Evolutionary conservation across 768 basidiomycete genomes (phyloP), one percentile per base, ranked within the genome.

Genomic region (Filobasidium wieringae): DNA sequence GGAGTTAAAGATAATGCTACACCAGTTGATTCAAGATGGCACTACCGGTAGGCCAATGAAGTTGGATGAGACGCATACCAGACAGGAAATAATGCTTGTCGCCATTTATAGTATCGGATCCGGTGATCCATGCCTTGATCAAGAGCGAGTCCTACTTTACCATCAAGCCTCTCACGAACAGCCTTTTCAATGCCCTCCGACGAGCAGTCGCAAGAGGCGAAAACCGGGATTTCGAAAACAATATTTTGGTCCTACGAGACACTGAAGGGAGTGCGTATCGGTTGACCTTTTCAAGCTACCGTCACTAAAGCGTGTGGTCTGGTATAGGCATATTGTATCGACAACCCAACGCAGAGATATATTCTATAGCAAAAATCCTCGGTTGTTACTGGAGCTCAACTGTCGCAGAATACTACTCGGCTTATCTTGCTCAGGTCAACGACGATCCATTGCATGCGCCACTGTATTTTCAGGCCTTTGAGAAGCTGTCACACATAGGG

Each of bases 1-100:
- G 49, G 56, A 57, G 33, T 51, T 57, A 37, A 34, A 45, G 14
- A 31, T 57, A 6, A 15, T 34, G 14, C 15, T 51, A 40, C 33
- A 26, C 5, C 29, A 5, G 17, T 54, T 24, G 32, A 33, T 29
- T n/a, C n/a, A n/a, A n/a, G n/a, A n/a, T 9, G 36, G 9, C 36
- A 37, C n/a, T 9, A 37, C 9, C 36, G 36, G 11, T n/a, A n/a
- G 36, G 36, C 36, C 36, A 37, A 9, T 37, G 36, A 37, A 9
- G 36, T n/a, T 37, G 36, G 36, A 30, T 24, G 4, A 43, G 34
- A 56, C 19, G 55, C 45, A 14, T 19, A 27, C 17, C 15, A 3
- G 9, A 37, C 7, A 2, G 2, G 33, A 9, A 32, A 4, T 24
- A 7, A 9, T 2, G 6, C 2, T 7, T 6, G 17, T 6, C 4